Evolutionary conservation across 495 filamentous ascomycete species (phyloP).

Genomic region (Jackrogersella minutella): DNA sequence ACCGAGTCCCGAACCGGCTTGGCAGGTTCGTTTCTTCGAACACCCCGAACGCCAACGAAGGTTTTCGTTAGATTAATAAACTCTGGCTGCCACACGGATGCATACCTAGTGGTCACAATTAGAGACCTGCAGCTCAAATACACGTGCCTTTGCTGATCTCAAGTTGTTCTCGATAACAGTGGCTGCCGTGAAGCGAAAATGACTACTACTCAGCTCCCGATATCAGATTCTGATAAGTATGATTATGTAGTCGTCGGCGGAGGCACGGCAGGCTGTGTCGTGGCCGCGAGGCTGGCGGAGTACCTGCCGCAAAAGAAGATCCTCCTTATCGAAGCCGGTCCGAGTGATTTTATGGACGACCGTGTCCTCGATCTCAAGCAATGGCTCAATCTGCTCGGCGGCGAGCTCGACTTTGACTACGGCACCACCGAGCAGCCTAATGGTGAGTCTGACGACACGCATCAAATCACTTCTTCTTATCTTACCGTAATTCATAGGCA

Average conservation of each 20-base stretch:
- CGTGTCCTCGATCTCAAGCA: conserved; percentile 74
- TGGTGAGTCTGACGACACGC: conserved; percentile 55
- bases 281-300: conserved; percentile 67
- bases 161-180: not conserved
- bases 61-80: conserved; percentile 29
- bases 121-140: conserved; percentile 9
- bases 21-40: conserved; percentile 23
- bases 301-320: conserved; percentile 72
- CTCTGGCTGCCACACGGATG: conserved; percentile 18
- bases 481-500: conserved; percentile 59
- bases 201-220: conserved; percentile 69
- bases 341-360: conserved; percentile 56
- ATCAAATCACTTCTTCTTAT: conserved; percentile 15
- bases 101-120: not conserved
- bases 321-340: conserved; percentile 71
- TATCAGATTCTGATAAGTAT: conserved; percentile 69
- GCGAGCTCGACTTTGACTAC: conserved; percentile 87
- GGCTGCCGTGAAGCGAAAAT: conserved; percentile 43
- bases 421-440: conserved; percentile 84
- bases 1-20: conserved; percentile 38
- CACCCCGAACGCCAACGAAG: not conserved
- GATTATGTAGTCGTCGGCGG: conserved; percentile 88
- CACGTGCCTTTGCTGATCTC: conserved; percentile 14
- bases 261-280: conserved; percentile 85
- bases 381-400: conserved; percentile 79